Evolutionary conservation across 75 land plant species (phyloP).

Genomic region (Pinus tabuliformis): DNA sequence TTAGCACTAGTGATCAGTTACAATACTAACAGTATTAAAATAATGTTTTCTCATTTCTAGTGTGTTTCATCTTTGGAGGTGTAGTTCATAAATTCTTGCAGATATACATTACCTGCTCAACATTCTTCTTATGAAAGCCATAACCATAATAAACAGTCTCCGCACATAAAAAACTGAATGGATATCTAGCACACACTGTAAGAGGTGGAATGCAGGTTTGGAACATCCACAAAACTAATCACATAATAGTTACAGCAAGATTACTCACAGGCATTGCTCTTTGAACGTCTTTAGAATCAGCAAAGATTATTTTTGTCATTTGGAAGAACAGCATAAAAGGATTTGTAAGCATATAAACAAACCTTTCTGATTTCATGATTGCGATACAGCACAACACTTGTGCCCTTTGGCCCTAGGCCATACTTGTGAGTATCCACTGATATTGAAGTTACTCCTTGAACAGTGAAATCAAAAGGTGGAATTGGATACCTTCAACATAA

Average conservation of each 20-base stretch:
- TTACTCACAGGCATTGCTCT: not conserved
- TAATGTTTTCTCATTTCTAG: too few species aligned
- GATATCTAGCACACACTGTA: not conserved
- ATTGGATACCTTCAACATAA: constrained; percentile 70
- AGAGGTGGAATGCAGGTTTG: not conserved
- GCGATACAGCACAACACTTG: constrained; percentile 91
- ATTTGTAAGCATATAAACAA: not conserved
- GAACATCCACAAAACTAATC: not conserved
- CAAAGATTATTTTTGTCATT: not conserved
- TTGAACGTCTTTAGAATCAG: not conserved
- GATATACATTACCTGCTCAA: not conserved
- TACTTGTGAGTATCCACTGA: constrained; percentile 97
- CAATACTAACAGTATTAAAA: not conserved
- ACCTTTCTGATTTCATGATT: constrained; percentile 94
- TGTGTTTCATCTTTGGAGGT: too few species aligned
- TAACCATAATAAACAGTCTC: not conserved
- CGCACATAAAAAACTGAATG: not conserved
- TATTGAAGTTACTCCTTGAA: constrained; percentile 91
- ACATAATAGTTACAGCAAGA: not conserved
- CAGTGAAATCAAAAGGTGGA: constrained; percentile 94
- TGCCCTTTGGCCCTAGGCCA: constrained; percentile 97
- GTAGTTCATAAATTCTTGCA: too few species aligned
- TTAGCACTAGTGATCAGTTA: not conserved
- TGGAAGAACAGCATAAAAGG: not conserved
- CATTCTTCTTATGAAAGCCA: not conserved